Evolutionary conservation across 768 basidiomycete genomes (phyloP), one percentile per base, ranked within the genome.

Genomic region (Cytidiella melzeri): DNA sequence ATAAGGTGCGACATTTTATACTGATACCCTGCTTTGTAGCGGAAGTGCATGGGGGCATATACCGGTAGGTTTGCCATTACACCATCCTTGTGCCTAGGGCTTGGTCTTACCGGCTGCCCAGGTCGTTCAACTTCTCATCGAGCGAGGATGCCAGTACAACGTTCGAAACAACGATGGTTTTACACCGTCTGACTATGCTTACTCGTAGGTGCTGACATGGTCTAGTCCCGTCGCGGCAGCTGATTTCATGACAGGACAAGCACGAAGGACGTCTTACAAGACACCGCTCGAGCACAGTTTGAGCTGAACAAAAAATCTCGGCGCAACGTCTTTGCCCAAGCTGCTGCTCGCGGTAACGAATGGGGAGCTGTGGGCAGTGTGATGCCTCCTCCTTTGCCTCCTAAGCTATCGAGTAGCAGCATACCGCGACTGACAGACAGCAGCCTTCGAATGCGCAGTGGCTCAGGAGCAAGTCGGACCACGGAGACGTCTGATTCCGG

Each of bases 131-230:
- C 67, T 92, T 13, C 74, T 97, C 41, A 88, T 97, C 51, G 90
- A 93, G 64, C 75, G 88, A 52, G 92, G 94, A 1, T 94, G 91
- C 59, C 84, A 85, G 59, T 90, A 81, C 63, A 71, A 79, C 23
- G 84, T 83, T 19, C 79, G 85, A 55, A 97, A 97, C 63, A 92
- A 92, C 52, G 82, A 90, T 53, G 92, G 92, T 0, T 96, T 92
- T 64, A 90, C 88, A 9, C 85, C 94, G 9, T 83, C 84, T 0
- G 94, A 97, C 68, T 96, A 94, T 65, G 91, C 93, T 13, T 96
- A 90, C 64, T 89, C 87, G 80, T 88, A 61, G 52, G 84, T 74
- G 28, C 40, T 47, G 37, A 48, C 12, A 7, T 7, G 15, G 30
- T 34, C 7, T 7, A 34, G 30, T 7, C 7, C 34, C 11, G 18